A percentile compares a stretch with the other conserved stretches of the same genome.
These are phyloP conservation scores for Coniosporium tulheliwenetii DNA, from an alignment of 2,329 filamentous ascomycete genomes.

Conservation along the genomic window DNA sequence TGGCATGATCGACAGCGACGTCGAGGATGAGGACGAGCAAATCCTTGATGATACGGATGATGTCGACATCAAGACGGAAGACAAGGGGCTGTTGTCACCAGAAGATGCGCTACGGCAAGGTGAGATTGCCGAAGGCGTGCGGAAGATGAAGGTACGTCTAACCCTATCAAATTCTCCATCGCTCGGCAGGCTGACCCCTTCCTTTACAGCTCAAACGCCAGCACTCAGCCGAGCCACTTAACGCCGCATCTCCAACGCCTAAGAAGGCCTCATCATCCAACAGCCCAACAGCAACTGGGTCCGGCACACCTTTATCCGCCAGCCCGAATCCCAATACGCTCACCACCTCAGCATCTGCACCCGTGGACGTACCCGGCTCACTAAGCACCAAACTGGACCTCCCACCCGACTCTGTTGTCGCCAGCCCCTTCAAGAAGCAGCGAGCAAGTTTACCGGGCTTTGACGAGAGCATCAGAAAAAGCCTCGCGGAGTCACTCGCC, in stretches of 20 bases:
- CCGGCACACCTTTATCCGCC: conserved; percentile 10
- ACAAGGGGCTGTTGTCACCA: conserved; percentile 39
- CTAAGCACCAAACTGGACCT: conserved; percentile 16
- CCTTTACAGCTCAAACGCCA: conserved; percentile 56
- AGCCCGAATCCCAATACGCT: too few species aligned
- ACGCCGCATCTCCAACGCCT: conserved; percentile 17
- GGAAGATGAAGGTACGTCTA: conserved; percentile 58
- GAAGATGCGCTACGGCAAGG: conserved; percentile 59
- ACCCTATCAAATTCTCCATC: not conserved
- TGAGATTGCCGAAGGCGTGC: conserved; percentile 65
- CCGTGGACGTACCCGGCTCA: too few species aligned
- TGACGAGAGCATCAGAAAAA: conserved; percentile 25
- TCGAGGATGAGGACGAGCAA: conserved; percentile 52
- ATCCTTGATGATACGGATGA: conserved; percentile 39
- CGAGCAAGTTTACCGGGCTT: conserved; percentile 43
- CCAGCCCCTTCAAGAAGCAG: conserved; percentile 63
- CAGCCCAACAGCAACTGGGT: conserved; percentile 10
- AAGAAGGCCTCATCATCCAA: conserved; percentile 12
- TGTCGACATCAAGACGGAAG: conserved; percentile 43
- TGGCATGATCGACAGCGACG: conserved; percentile 57
- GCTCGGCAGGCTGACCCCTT: conserved; percentile 7
- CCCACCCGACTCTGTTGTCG: conserved; percentile 36
- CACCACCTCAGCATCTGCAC: too few species aligned
- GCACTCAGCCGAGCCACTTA: conserved; percentile 56
- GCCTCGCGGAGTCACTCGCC: conserved; percentile 16